Base-by-base conservation (phyloP, 176 grass and related monocot species). In the Eremochloa ophiuroides region DNA sequence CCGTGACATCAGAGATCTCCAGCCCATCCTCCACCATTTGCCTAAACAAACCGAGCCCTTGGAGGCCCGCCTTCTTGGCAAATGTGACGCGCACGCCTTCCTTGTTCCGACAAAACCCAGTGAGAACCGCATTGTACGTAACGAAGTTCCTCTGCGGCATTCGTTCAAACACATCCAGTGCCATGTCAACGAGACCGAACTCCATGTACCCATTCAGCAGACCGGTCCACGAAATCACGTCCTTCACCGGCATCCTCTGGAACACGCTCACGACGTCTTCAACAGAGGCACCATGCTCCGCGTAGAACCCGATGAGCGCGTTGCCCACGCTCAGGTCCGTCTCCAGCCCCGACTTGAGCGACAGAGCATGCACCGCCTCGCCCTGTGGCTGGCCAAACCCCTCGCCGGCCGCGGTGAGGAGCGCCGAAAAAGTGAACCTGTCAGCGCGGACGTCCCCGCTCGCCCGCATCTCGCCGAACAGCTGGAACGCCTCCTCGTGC, bases 171-270 rank as follows among this genome's bases (percentile, higher is more conserved):
- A 94, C 75, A 4, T 90, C 75, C 31, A 94, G 25, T 7, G 88
- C 91, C 40, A 85, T 86, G 59, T 88, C 88, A 0, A 91, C 85
- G 7, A 90, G 35, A 16, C 91, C 91, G 25, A 94, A 94, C 51
- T 91, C 88, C 91, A 94, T 88, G 56, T 83, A 94, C 14, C 85
- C 91, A 23, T 69, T 88, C 62, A 94, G 91, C 59, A 94, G 29
- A 17, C 88, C 85, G 1, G 91, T 94, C 91, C 91, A 94, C 0
- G 91, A 86, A 42, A 88, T 86, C 60, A 90, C 88, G 34, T 94
- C 88, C 70, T 84, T 91, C 33, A 77, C 76, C 2, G 83, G 88
- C 91, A 94, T 91, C 62, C 79, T 66, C 79, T 88, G 66, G 76
- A 94, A 94, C 64, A 91, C 75, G 66, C 51, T 70, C 2, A 85